A percentile compares a stretch with the other conserved stretches of the same genome.
Conservation (phyloP, 2,329 filamentous ascomycete species). For the Cadophora luteo-olivacea region DNA sequence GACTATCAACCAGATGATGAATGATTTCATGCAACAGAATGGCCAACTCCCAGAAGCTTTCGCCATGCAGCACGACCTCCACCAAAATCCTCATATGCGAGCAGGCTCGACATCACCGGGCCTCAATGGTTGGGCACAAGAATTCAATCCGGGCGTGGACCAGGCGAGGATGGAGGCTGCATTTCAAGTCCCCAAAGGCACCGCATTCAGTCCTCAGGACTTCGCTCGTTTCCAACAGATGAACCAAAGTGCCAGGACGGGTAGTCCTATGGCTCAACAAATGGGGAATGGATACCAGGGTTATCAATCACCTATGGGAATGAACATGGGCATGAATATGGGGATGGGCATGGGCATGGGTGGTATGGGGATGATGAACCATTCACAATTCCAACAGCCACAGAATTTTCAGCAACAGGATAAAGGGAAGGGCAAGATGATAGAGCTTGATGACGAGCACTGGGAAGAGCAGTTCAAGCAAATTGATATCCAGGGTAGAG, state of each 20-base stretch:
- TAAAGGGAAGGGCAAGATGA: slow-evolving; percentile 89
- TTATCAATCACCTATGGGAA: slow-evolving; percentile 63
- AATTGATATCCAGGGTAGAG: slow-evolving; percentile 70
- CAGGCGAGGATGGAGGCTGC: slow-evolving; percentile 76
- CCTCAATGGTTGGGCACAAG: slow-evolving; percentile 63
- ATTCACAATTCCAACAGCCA: slow-evolving; percentile 50
- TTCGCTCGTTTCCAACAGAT: slow-evolving; percentile 87
- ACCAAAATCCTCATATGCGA: slow-evolving; percentile 39
- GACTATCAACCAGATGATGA: slow-evolving; percentile 75
- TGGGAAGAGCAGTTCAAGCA: slow-evolving; percentile 98
- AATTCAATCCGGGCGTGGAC: slow-evolving; percentile 64
- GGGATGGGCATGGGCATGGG: slow-evolving; percentile 54
- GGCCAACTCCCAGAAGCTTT: slow-evolving; percentile 58
- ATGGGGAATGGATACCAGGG: slow-evolving; percentile 52
- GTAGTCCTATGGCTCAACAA: slow-evolving; percentile 60
- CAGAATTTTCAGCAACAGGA: slow-evolving; percentile 52
- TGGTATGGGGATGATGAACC: slow-evolving; percentile 54
- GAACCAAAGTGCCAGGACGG: slow-evolving; percentile 64
- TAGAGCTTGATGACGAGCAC: slow-evolving; percentile 90
- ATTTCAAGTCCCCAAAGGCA: slow-evolving; percentile 63
- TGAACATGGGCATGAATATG: slow-evolving; percentile 62
- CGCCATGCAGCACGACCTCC: slow-evolving; percentile 44
- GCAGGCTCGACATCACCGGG: slow-evolving; percentile 45
- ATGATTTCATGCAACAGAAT: slow-evolving; percentile 86
- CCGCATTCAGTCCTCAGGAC: slow-evolving; percentile 80